These are phyloP conservation scores for Plenodomus biglobosus DNA, from an alignment of 2,329 filamentous ascomycete genomes.

Conservation along the genomic window DNA sequence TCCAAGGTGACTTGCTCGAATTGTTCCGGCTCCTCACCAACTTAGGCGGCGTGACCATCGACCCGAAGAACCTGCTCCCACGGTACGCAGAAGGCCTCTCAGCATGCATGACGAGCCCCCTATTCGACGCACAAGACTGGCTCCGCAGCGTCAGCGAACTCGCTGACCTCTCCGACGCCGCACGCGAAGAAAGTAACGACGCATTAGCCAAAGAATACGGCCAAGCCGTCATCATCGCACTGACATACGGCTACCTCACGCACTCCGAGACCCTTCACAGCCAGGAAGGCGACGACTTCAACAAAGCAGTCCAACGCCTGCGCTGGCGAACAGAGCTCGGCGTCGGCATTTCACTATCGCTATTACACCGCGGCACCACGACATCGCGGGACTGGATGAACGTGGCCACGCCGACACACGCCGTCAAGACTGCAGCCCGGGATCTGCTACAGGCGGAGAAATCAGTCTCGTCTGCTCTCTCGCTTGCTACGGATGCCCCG, in stretches of 20 bases:
- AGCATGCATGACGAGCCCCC: slow-evolving; percentile 16
- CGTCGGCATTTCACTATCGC: slow-evolving; percentile 23
- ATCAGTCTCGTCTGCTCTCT: slow-evolving; percentile 26
- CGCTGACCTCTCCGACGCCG: slow-evolving; percentile 23
- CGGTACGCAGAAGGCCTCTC: slow-evolving; percentile 30
- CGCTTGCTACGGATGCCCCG: slow-evolving; percentile 31
- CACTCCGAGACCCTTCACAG: slow-evolving; percentile 30
- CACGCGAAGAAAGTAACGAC: slow-evolving; percentile 17
- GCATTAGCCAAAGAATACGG: slow-evolving; percentile 23
- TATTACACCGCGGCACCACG: slow-evolving; percentile 11
- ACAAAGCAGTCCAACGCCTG: slow-evolving; percentile 26
- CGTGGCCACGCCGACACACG: background rate
- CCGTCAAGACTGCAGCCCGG: slow-evolving; percentile 12
- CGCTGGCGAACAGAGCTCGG: slow-evolving; percentile 36
- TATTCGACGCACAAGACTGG: slow-evolving; percentile 20
- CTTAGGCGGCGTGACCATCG: slow-evolving; percentile 23
- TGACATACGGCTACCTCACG: slow-evolving; percentile 39
- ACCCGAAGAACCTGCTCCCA: slow-evolving; percentile 20
- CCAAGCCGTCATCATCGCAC: slow-evolving; percentile 28
- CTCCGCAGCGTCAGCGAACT: slow-evolving; percentile 20
- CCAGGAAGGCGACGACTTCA: slow-evolving; percentile 19
- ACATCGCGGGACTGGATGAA: slow-evolving; percentile 18
- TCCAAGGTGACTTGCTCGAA: slow-evolving; percentile 40
- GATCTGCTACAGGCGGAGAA: slow-evolving; percentile 30
- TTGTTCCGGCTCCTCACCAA: slow-evolving; percentile 30